phyloP scores from a whole-genome alignment of 352 stramenopile species.

The Globisporangium splendens region DNA sequence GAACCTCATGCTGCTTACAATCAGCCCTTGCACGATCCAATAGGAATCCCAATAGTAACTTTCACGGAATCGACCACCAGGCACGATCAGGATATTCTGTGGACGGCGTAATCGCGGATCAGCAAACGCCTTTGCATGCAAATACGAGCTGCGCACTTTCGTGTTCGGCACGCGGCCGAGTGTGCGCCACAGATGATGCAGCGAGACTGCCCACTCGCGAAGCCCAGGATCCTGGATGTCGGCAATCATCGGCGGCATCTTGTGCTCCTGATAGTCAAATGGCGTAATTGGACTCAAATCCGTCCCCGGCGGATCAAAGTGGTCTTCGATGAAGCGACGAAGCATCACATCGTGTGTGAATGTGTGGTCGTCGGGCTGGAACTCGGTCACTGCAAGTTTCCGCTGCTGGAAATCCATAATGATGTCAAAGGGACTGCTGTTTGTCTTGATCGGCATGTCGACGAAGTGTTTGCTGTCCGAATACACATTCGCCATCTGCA shows the following conservation, averaged over 20 bases:
- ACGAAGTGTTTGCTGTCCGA: conserved; percentile 92
- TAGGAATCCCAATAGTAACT: conserved; percentile 94
- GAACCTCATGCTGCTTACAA: conserved; percentile 76
- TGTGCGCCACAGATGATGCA: conserved; percentile 75
- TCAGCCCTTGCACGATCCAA: conserved; percentile 88
- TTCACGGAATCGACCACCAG: conserved; percentile 89
- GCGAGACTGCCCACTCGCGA: conserved; percentile 54
- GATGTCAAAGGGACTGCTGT: conserved; percentile 68
- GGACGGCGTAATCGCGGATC: conserved; percentile 26
- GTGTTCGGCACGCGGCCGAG: conserved; percentile 57
- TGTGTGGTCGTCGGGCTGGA: conserved; percentile 12
- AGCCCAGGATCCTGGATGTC: conserved; percentile 48
- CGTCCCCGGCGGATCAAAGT: conserved; percentile 78
- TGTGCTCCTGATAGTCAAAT: conserved; percentile 60
- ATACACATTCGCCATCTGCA: conserved; percentile 79
- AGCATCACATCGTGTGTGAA: conserved; percentile 38
- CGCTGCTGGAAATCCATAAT: conserved; percentile 64
- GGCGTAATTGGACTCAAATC: conserved; percentile 72
- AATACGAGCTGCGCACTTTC: conserved; percentile 51
- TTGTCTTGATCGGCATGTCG: conserved; percentile 89
- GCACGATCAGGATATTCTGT: conserved; percentile 79
- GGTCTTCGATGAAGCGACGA: conserved; percentile 62
- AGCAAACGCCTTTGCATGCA: conserved; percentile 45
- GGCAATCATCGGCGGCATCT: conserved; percentile 48
- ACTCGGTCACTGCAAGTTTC: conserved; percentile 53